Evolutionary conservation across 2,329 filamentous ascomycete genomes (phyloP).

Genomic region (Magnaporthiopsis rhizophila): DNA sequence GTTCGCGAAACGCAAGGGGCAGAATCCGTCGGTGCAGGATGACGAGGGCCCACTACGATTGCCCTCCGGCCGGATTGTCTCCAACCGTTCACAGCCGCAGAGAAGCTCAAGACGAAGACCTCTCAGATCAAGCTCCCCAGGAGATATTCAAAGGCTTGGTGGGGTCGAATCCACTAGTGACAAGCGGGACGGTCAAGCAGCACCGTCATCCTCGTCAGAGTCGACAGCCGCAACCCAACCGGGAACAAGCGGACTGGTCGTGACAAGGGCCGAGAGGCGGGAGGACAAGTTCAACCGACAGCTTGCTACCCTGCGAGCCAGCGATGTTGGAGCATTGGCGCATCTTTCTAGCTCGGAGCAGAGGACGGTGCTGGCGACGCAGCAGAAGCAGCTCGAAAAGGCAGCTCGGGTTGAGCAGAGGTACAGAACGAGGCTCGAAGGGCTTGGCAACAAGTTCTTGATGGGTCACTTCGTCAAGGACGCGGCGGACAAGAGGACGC

Average conservation of each 20-base stretch:
- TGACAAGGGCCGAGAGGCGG: neutral
- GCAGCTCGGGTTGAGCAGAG: constrained; percentile 6
- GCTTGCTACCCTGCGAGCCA: constrained; percentile 18
- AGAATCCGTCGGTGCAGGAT: constrained; percentile 1
- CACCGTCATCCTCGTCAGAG: neutral
- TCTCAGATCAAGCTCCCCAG: neutral
- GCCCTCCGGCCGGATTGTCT: constrained; percentile 27
- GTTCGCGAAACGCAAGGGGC: constrained; percentile 1
- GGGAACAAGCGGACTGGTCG: neutral
- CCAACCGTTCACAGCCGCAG: constrained; percentile 8
- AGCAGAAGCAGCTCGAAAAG: constrained; percentile 17
- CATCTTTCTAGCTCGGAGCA: constrained; percentile 23
- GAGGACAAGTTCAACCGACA: constrained; percentile 11
- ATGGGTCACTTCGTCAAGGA: constrained; percentile 6
- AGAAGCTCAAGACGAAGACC: neutral
- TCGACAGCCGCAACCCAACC: too few relatives aligned
- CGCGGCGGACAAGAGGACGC: constrained; percentile 7
- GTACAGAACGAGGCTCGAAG: constrained; percentile 1
- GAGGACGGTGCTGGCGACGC: constrained; percentile 19
- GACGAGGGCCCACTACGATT: constrained; percentile 24
- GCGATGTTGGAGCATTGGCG: constrained; percentile 19
- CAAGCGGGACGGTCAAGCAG: neutral
- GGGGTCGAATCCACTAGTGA: neutral
- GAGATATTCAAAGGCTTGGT: neutral
- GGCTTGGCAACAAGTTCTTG: constrained; percentile 5